Conservation (phyloP, 2,329 filamentous ascomycete genomes). For the Dactylellina parvicollis region DNA sequence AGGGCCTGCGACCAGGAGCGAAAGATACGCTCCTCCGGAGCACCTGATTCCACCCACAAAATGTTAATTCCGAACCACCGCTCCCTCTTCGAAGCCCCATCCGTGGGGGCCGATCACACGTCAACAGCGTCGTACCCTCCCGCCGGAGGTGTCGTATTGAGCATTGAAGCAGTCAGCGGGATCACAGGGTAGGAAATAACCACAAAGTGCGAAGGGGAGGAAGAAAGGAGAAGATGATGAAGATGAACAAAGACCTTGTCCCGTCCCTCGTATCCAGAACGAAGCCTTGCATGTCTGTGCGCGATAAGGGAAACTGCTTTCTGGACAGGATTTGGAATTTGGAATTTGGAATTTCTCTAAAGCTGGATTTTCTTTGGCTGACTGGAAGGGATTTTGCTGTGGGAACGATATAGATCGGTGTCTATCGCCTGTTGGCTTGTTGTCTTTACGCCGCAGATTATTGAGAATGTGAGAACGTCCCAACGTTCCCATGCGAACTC, state of each 20-base stretch:
- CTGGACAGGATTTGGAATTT: background rate
- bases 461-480: conserved; percentile 79
- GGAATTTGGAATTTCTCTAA: background rate
- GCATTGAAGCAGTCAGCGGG: conserved; percentile 46
- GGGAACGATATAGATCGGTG: conserved; percentile 72
- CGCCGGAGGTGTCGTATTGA: conserved; percentile 22
- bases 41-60: background rate
- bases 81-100: background rate
- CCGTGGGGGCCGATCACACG: background rate
- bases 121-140: conserved; percentile 30
- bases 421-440: conserved; percentile 98
- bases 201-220: conserved; percentile 4
- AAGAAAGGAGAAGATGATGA: background rate
- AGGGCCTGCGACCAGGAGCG: background rate
- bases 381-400: conserved; percentile 15
- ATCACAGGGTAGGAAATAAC: conserved; percentile 51
- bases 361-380: conserved; percentile 26
- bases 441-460: conserved; percentile 95
- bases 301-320: background rate
- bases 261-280: background rate
- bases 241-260: background rate
- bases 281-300: no score
- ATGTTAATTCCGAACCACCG: conserved; percentile 10
- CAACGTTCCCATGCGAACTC: no score
- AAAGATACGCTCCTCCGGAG: background rate